Conservation (phyloP, 2,329 filamentous ascomycete genomes). For the Clonostachys sp. region DNA sequence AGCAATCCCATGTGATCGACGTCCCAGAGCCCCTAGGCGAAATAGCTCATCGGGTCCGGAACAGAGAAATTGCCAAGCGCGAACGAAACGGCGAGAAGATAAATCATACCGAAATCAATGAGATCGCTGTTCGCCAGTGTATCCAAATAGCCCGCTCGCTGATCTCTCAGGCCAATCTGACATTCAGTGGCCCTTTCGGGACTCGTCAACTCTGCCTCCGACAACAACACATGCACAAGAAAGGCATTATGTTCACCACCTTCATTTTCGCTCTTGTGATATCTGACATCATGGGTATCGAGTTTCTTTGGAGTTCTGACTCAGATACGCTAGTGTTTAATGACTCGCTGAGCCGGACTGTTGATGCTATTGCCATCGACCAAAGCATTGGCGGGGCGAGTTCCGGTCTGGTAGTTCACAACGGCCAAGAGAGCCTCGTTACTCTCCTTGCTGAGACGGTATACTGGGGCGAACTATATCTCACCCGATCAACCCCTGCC, state of each 20-base stretch:
- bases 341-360: constrained; percentile 10
- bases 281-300: constrained; percentile 12
- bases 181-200: constrained; percentile 6
- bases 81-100: constrained; percentile 5
- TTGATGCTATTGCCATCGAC: constrained; percentile 11
- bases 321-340: constrained; percentile 13
- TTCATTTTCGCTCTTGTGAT: constrained; percentile 15
- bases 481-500: constrained; percentile 12
- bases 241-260: constrained; percentile 17
- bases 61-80: constrained; percentile 7
- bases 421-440: constrained; percentile 9
- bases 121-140: constrained; percentile 11
- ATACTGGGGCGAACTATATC: constrained; percentile 16
- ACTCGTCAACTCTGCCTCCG: constrained; percentile 12
- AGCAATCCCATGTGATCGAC: constrained; percentile 8
- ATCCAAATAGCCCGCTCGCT: constrained; percentile 10
- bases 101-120: constrained; percentile 7
- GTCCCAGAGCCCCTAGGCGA: constrained; percentile 12
- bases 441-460: constrained; percentile 12
- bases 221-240: constrained; percentile 16
- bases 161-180: constrained; percentile 9
- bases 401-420: constrained; percentile 13
- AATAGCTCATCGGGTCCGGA: constrained; percentile 8
- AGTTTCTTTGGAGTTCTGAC: constrained; percentile 16
- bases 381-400: constrained; percentile 13